A percentile compares a stretch with the other conserved stretches of the same genome.
These are phyloP conservation scores for Paramecium biaurelia DNA, from an alignment of 73 alveolate genomes.

Conservation along the genomic window DNA sequence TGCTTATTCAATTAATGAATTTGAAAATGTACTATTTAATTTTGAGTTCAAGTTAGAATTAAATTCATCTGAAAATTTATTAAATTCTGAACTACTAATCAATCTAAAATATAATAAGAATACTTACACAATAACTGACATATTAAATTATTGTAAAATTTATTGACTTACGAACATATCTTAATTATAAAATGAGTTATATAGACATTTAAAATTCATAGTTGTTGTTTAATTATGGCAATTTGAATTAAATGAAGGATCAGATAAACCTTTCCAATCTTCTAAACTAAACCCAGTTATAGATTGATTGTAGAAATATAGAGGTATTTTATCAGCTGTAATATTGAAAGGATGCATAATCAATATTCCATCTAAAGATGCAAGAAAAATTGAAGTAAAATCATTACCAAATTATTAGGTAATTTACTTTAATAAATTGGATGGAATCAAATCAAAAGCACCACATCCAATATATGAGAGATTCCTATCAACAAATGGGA, in stretches of 20 bases:
- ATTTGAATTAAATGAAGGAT: background rate
- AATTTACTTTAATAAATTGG: background rate
- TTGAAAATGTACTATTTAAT: background rate
- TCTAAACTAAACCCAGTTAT: background rate
- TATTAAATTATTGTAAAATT: background rate
- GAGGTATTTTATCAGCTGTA: background rate
- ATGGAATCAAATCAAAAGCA: background rate
- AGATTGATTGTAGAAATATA: background rate
- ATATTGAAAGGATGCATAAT: slow-evolving; percentile 22
- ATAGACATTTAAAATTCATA: background rate
- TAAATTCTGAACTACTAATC: background rate
- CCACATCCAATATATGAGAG: background rate
- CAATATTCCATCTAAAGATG: background rate
- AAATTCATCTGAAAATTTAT: background rate
- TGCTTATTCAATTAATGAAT: background rate
- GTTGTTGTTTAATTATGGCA: background rate
- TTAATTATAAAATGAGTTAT: background rate
- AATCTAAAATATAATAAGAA: background rate
- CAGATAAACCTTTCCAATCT: background rate
- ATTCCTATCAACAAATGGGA: background rate
- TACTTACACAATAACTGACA: background rate
- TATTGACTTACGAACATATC: background rate
- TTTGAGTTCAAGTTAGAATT: background rate
- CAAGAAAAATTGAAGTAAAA: background rate
- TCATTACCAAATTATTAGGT: background rate